phyloP scores from a whole-genome alignment of 2,329 filamentous ascomycete genomes.

The Neonectria punicea region DNA sequence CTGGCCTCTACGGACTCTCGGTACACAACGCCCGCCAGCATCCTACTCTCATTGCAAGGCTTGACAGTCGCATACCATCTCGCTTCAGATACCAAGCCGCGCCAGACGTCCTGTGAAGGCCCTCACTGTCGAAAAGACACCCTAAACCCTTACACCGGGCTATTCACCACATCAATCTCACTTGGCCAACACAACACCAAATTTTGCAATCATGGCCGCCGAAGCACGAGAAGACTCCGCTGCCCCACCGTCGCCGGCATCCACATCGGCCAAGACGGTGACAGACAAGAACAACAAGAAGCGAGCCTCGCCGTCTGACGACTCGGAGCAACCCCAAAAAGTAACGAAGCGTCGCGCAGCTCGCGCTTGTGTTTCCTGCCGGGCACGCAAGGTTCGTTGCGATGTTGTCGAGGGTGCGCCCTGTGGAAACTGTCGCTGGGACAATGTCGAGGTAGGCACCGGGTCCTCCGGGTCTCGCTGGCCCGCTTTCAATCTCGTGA shows the following conservation, averaged over 20 bases:
- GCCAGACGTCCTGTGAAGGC: neutral
- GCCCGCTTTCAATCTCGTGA: slow-evolving; percentile 22
- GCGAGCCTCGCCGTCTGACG: slow-evolving; percentile 45
- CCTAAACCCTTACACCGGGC: neutral
- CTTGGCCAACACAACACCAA: neutral
- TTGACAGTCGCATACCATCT: slow-evolving; percentile 17
- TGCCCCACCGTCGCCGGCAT: slow-evolving; percentile 45
- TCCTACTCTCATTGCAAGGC: slow-evolving; percentile 12
- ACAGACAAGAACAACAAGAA: slow-evolving; percentile 49
- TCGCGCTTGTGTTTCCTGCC: slow-evolving; percentile 88
- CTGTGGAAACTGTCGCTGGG: slow-evolving; percentile 87
- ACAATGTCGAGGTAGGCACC: slow-evolving; percentile 71
- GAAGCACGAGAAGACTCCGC: slow-evolving; percentile 40
- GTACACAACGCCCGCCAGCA: slow-evolving; percentile 18
- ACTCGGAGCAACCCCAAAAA: slow-evolving; percentile 54
- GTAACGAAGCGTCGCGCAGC: slow-evolving; percentile 84
- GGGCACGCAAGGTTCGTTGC: slow-evolving; percentile 90
- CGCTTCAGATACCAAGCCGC: neutral
- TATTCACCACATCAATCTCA: neutral
- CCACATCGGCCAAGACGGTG: slow-evolving; percentile 40
- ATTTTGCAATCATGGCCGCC: slow-evolving; percentile 33
- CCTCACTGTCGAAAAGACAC: neutral
- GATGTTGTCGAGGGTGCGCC: slow-evolving; percentile 91
- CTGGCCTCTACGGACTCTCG: slow-evolving; percentile 10
- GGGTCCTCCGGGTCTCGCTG: slow-evolving; percentile 19